Base-by-base conservation (phyloP, 2,329 filamentous ascomycete genomes). In the Orbilia ellipsospora region DNA sequence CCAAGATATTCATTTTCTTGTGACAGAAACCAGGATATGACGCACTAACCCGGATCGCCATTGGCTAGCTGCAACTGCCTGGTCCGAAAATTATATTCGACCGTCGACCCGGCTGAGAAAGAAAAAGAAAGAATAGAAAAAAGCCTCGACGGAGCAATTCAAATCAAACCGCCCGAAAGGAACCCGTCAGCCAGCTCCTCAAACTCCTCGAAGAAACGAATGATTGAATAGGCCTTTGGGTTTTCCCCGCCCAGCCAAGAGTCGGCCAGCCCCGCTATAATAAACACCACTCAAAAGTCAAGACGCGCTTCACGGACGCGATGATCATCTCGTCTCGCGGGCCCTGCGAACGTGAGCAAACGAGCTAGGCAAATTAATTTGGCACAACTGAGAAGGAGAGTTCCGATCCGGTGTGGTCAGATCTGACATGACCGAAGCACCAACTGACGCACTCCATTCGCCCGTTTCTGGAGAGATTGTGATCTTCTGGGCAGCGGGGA, bases 91-190 rank as follows among this genome's bases (percentile, higher is more conserved):
- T 45, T 61, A 36, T 36, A 36, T 36, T 36, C 31, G 31, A 36
- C 31, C 31, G 31, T 36, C 31, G 44, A 48, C 44, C 44, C 16
- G 13, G 44, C 44, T 48, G 31, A 36, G 16, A 48, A 48, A n/a
- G 13, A n/a, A 48, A 48, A 48, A 13, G 16, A 15, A 48, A 13
- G 15, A 18, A 48, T 3, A 12, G 16, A n/a, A 20, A 18, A 26
- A 28, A 45, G 55, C 31, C 55, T 45, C 55, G 31, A 59, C 55
- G 55, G 55, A 59, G 55, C 18, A 59, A 59, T 56, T 13, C 28
- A 23, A 56, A 23, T 23, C 23, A 23, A 56, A 40, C 28, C 28
- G 2, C 51, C 16, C 15, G 13, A 20, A n/a, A 52, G n/a, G 12
- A 23, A 28, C 54, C 31, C 31, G 31, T 36, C 31, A 36, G 10